Conservation (phyloP, 1,284 basidiomycete species). For the Heterobasidion occidentale region DNA sequence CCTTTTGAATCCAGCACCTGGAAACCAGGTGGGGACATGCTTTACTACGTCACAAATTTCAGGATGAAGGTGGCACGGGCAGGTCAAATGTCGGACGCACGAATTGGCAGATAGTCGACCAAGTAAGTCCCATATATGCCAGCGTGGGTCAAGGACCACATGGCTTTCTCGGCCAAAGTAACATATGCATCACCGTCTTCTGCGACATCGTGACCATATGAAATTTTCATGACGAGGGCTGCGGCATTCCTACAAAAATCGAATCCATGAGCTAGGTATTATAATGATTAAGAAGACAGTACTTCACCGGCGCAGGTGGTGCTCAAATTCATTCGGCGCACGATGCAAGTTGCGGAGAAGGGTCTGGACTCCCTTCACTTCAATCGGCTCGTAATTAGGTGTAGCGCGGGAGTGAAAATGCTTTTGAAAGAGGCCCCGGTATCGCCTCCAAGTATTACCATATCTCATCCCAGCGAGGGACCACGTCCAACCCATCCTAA, state of each 20-base stretch:
- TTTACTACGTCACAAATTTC: not conserved
- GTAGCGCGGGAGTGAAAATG: constrained; percentile 29
- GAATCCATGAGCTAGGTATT: not conserved
- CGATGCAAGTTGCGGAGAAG: constrained; percentile 4
- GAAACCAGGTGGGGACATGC: not conserved
- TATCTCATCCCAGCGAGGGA: constrained; percentile 38
- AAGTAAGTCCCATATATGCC: constrained; percentile 21
- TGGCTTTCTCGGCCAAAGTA: constrained; percentile 27
- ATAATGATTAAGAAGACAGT: no score
- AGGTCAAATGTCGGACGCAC: constrained; percentile 10
- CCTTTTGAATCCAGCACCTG: constrained; percentile 11
- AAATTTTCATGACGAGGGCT: constrained; percentile 16
- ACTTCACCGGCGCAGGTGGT: constrained; percentile 11
- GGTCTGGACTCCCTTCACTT: not conserved
- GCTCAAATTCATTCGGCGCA: constrained; percentile 12
- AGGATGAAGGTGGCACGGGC: not conserved
- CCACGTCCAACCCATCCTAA: constrained; percentile 43
- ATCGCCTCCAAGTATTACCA: constrained; percentile 30
- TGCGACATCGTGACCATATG: constrained; percentile 22
- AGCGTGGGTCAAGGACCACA: constrained; percentile 15
- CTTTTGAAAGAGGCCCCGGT: constrained; percentile 36
- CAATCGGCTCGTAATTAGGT: constrained; percentile 27
- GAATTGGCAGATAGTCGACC: constrained; percentile 19
- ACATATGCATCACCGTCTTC: constrained; percentile 35
- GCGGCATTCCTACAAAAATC: constrained; percentile 11